phyloP scores from a whole-genome alignment of 2,329 filamentous ascomycete species.

The Fusarium zealandicum region DNA sequence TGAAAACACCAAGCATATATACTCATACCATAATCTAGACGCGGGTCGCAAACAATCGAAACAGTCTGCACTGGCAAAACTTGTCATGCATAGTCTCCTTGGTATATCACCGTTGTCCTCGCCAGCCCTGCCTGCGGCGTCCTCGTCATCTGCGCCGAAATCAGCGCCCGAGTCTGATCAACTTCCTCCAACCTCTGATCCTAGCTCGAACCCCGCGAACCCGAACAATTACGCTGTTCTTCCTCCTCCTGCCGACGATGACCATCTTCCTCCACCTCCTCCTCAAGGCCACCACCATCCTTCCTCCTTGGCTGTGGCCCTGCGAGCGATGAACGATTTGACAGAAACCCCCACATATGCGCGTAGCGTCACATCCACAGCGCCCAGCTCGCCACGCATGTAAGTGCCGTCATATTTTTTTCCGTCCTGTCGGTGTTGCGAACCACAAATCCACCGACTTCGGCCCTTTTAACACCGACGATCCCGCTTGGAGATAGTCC shows the following conservation, averaged over 20 bases:
- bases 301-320: constrained; percentile 51
- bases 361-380: constrained; percentile 65
- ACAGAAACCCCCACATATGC: constrained; percentile 63
- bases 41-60: constrained; percentile 48
- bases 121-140: constrained; percentile 39
- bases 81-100: constrained; percentile 55
- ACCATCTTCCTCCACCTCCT: constrained; percentile 40
- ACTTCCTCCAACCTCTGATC: constrained; percentile 28
- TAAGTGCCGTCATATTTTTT: constrained; percentile 49
- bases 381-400: constrained; percentile 66
- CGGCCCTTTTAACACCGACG: constrained; percentile 33
- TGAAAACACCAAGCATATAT: constrained; percentile 12
- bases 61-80: constrained; percentile 53
- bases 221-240: constrained; percentile 44
- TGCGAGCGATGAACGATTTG: constrained; percentile 53
- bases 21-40: constrained; percentile 36
- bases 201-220: constrained; percentile 40
- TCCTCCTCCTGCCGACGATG: constrained; percentile 47
- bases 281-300: constrained; percentile 32
- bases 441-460: constrained; percentile 34
- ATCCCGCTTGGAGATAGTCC: constrained; percentile 20
- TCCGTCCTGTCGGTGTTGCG: constrained; percentile 19
- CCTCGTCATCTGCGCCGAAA: constrained; percentile 43
- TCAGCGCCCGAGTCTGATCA: constrained; percentile 26
- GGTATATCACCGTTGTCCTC: constrained; percentile 42